Evolutionary conservation across 225 moss, liverwort and hornwort species (phyloP), one percentile per base, ranked within the genome.

Genomic region (Ulota crispa): DNA sequence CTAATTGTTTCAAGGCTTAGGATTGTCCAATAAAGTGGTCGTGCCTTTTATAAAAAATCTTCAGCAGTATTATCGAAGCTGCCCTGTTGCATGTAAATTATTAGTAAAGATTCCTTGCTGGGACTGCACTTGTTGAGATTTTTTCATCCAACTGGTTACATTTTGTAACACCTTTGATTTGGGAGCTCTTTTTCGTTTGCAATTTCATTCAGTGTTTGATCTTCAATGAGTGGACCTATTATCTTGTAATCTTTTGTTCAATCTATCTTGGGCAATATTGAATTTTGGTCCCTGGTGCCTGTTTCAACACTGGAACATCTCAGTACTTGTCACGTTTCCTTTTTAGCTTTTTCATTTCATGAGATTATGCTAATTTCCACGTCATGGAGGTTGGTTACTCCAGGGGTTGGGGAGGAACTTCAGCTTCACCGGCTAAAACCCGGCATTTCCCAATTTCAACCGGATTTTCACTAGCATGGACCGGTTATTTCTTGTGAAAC

Each of bases 21-120:
- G 50, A 73, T 84, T 84, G 84, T 84, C 87, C 78, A 87, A 81
- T 87, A 87, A 87, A 84, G 81, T 78, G 77, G 84, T 87, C 87
- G 72, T 75, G 56, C 83, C 53, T 70, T 70, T 67, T 74, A 39
- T 9, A 9, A 39, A 2, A 39, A 39, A 39, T 39, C 66, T 75
- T 52, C 63, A 77, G 80, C 64, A 66, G 59, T 61, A 47, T 43
- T 66, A 12, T 54, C 56, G 66, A 76, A 72, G 77, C 67, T 68
- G 68, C 69, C 60, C 53, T 73, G 72, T 73, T 60, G 50, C 68
- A 9, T 87, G 81, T 84, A 78, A 68, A 84, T 80, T 83, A 79
- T 73, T 57, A 83, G 73, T 73, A 83, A 83, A 83, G 79, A 78
- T 78, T 83, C 47, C 67, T 66, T 27, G 68, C 79, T 24, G 75